Percentiles rank a stretch among this genome's conserved stretches.
Conservation (phyloP, 2,329 filamentous ascomycete genomes). For the Hymenoscyphus albidus region DNA sequence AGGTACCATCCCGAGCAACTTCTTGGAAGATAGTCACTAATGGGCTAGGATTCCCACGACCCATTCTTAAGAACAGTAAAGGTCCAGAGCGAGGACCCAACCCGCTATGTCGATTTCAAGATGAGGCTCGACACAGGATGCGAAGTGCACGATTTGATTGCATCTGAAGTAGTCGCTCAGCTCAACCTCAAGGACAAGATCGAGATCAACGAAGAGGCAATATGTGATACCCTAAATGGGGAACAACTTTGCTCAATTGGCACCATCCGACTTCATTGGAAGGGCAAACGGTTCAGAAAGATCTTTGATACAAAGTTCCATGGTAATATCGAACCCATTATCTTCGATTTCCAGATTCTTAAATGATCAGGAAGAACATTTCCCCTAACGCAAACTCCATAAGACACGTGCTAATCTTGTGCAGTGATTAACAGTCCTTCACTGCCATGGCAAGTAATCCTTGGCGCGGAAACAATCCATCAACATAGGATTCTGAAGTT, state of each 20-base stretch:
- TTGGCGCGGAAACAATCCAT: neutral
- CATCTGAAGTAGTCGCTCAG: neutral
- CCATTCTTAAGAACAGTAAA: neutral
- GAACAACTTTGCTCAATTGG: neutral
- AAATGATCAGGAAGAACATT: too few relatives aligned
- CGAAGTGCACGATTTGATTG: neutral
- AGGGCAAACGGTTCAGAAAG: neutral
- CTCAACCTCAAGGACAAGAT: neutral
- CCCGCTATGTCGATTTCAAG: neutral
- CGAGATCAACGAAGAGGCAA: neutral
- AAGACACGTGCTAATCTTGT: too few relatives aligned
- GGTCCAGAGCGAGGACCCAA: neutral
- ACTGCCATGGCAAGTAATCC: neutral
- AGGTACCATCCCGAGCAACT: neutral
- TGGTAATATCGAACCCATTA: too few relatives aligned
- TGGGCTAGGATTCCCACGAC: too few relatives aligned
- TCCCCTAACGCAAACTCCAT: too few relatives aligned
- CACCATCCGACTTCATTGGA: neutral
- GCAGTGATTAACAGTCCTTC: neutral
- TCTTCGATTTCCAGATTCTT: too few relatives aligned
- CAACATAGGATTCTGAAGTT: neutral
- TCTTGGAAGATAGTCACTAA: too few relatives aligned
- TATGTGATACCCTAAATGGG: neutral
- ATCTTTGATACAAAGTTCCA: neutral
- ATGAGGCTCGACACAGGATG: neutral